Percentiles rank a stretch among this genome's conserved stretches.
Evolutionary conservation across 768 basidiomycete genomes (phyloP).

Genomic region (Glaciozyma antarctica): DNA sequence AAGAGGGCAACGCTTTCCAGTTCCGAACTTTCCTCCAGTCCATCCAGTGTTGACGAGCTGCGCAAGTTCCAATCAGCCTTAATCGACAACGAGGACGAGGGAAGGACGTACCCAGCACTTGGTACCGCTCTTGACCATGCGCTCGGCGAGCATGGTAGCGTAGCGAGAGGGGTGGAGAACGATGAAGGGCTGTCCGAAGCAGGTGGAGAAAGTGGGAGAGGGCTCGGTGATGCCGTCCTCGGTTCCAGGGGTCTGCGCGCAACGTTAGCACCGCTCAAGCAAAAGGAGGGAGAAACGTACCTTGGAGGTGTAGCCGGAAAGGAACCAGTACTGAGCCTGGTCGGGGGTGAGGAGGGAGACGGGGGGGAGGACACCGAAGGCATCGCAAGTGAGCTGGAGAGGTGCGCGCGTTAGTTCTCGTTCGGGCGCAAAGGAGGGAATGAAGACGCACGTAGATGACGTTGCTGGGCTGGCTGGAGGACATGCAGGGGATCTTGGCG

Average conservation of each 20-base stretch:
- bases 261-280: slow-evolving; percentile 36
- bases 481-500: slow-evolving; percentile 83
- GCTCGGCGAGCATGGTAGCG: slow-evolving; percentile 90
- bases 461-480: slow-evolving; percentile 84
- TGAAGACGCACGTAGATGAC: slow-evolving; percentile 48
- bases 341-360: slow-evolving; percentile 83
- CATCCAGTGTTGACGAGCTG: slow-evolving; percentile 44
- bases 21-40: slow-evolving; percentile 88
- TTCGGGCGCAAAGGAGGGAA: neutral
- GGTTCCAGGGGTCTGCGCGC: slow-evolving; percentile 44
- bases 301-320: slow-evolving; percentile 52
- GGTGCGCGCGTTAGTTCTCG: too few relatives aligned
- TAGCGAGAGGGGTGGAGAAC: slow-evolving; percentile 76
- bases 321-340: slow-evolving; percentile 70
- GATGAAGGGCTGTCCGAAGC: slow-evolving; percentile 99
- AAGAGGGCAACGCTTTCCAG: slow-evolving; percentile 89
- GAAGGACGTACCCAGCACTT: slow-evolving; percentile 70
- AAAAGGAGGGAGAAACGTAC: slow-evolving; percentile 45
- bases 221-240: slow-evolving; percentile 97
- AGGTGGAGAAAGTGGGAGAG: slow-evolving; percentile 97
- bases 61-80: too few relatives aligned
- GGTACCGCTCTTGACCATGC: slow-evolving; percentile 80
- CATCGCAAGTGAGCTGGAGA: slow-evolving; percentile 56
- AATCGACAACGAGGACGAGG: neutral
- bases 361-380: slow-evolving; percentile 94